Evolutionary conservation across 2,329 filamentous ascomycete species (phyloP).

Genomic region (Diplodia corticola): DNA sequence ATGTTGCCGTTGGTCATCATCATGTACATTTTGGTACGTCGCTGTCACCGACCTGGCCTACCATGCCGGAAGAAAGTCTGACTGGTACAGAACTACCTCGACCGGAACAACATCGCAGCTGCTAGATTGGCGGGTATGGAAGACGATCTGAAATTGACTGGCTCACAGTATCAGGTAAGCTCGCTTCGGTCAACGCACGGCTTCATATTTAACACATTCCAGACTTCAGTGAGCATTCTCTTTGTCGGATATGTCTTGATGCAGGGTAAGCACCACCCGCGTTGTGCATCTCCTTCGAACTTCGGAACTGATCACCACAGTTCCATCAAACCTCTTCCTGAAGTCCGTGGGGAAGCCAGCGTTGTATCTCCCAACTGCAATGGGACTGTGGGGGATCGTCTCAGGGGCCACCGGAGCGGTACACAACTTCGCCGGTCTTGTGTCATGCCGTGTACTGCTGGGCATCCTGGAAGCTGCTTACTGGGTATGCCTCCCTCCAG

Average conservation of each 20-base stretch:
- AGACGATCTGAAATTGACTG: slow-evolving; percentile 27
- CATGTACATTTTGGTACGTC: slow-evolving; percentile 39
- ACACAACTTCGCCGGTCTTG: slow-evolving; percentile 47
- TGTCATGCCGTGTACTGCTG: slow-evolving; percentile 54
- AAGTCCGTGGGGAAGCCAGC: slow-evolving; percentile 39
- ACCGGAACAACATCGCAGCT: slow-evolving; percentile 34
- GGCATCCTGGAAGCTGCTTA: slow-evolving; percentile 56
- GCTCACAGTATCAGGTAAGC: slow-evolving; percentile 26
- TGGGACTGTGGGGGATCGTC: slow-evolving; percentile 47
- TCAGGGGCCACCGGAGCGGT: slow-evolving; percentile 41
- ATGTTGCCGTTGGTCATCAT: slow-evolving; percentile 29
- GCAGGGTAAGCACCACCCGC: slow-evolving; percentile 39
- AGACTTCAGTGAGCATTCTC: slow-evolving; percentile 62
- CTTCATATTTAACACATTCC: slow-evolving; percentile 26
- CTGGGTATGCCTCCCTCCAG: slow-evolving; percentile 35
- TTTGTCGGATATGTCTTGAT: slow-evolving; percentile 51
- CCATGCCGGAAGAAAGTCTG: not conserved
- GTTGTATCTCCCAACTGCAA: slow-evolving; percentile 42
- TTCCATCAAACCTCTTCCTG: slow-evolving; percentile 46
- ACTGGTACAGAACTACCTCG: slow-evolving; percentile 26
- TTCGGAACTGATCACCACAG: slow-evolving; percentile 35
- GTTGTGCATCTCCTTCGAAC: slow-evolving; percentile 49
- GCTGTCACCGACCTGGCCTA: not conserved
- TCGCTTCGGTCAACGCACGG: fast-evolving
- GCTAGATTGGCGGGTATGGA: slow-evolving; percentile 33